Conservation (phyloP, 1,139 yeast species). For the Pneumocystis oryctolagi region DNA sequence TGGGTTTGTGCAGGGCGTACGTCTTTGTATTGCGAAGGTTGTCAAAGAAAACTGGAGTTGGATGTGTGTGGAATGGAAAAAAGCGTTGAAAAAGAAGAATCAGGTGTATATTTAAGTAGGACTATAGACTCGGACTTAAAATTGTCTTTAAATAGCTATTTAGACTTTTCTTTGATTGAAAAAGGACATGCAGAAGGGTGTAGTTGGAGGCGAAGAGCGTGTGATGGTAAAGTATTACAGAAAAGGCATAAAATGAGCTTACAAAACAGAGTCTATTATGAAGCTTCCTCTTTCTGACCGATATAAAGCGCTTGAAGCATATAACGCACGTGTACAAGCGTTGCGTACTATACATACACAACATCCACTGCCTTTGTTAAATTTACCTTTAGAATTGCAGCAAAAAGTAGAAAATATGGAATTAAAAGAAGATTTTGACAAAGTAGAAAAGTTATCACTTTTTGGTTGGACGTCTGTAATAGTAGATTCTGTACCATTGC, state of each 20-base stretch:
- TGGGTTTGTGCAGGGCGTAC: not conserved
- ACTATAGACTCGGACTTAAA: too few relatives aligned
- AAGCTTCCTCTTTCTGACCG: not conserved
- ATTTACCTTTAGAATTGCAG: not conserved
- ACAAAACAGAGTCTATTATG: not conserved
- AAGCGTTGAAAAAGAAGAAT: not conserved
- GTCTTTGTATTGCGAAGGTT: not conserved
- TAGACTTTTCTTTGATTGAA: not conserved
- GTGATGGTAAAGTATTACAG: not conserved
- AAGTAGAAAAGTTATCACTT: not conserved
- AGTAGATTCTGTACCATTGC: not conserved
- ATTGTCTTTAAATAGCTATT: not conserved
- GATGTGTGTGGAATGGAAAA: not conserved
- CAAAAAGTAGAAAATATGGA: too few relatives aligned
- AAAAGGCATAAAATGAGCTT: not conserved
- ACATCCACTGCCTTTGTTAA: not conserved
- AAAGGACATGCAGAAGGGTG: not conserved
- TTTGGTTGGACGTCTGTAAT: not conserved
- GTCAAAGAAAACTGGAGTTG: too few relatives aligned
- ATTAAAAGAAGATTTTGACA: not conserved
- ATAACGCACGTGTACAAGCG: not conserved
- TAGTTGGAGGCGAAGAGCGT: not conserved
- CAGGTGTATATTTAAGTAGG: not conserved
- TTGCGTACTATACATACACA: not conserved
- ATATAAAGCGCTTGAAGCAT: not conserved